Conservation (phyloP, 2,329 filamentous ascomycete genomes). For the Aspergillus jensenii region DNA sequence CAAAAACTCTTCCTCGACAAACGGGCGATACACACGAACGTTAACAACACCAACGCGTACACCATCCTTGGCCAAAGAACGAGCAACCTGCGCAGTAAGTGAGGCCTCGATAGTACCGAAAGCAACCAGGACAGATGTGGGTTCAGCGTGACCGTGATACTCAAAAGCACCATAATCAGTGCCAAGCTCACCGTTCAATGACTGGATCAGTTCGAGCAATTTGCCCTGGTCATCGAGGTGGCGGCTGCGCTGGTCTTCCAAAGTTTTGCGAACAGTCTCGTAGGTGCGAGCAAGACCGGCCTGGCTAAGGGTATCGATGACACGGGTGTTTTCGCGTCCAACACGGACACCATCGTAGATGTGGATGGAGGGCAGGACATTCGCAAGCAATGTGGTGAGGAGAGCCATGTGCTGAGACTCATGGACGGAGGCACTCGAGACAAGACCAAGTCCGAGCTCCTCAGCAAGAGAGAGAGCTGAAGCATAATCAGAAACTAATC, state of each 20-base stretch:
- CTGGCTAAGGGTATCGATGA: conserved; percentile 79
- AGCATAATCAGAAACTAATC: conserved; percentile 84
- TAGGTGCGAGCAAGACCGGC: conserved; percentile 68
- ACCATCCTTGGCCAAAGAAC: conserved; percentile 69
- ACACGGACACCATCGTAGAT: conserved; percentile 85
- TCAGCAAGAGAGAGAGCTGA: conserved; percentile 78
- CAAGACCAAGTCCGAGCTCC: conserved; percentile 82
- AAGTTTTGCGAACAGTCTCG: conserved; percentile 62
- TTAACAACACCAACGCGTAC: conserved; percentile 83
- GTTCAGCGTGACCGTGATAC: conserved; percentile 78
- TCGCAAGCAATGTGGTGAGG: conserved; percentile 79
- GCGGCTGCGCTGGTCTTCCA: conserved; percentile 65
- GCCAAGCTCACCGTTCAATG: conserved; percentile 87
- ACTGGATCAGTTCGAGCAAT: conserved; percentile 66
- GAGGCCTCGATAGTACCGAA: conserved; percentile 92
- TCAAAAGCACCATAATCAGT: conserved; percentile 93
- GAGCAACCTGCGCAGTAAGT: conserved; percentile 76
- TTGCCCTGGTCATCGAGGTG: conserved; percentile 70
- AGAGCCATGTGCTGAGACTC: conserved; percentile 95
- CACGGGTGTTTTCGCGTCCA: conserved; percentile 75
- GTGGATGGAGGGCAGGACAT: conserved; percentile 78
- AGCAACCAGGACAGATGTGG: conserved; percentile 82
- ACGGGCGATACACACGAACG: conserved; percentile 91
- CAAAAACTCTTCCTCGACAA: conserved; percentile 92
- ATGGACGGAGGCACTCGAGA: conserved; percentile 81